Conservation (phyloP, 805 yeast genomes). For the Zygosaccharomyces gambellarensis region DNA sequence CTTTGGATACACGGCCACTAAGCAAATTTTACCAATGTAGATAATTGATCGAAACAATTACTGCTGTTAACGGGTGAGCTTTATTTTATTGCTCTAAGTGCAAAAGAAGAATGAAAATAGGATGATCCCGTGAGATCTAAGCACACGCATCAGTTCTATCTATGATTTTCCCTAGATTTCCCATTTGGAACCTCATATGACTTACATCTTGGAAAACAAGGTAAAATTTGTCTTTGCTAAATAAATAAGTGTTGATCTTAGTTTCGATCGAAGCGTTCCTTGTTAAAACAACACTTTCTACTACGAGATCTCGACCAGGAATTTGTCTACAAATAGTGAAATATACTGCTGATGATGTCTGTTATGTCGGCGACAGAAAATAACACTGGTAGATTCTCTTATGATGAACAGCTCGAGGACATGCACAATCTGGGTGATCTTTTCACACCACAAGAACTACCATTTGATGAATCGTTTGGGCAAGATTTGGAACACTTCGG, state of each 20-base stretch:
- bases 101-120: background rate
- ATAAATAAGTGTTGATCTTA: too few relatives aligned
- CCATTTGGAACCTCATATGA: background rate
- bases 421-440: conserved; percentile 1
- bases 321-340: too few relatives aligned
- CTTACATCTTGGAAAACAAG: background rate
- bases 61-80: too few relatives aligned
- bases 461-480: background rate
- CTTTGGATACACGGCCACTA: background rate
- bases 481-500: background rate
- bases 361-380: conserved; percentile 1
- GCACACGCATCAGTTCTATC: background rate
- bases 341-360: background rate
- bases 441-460: conserved; percentile 3
- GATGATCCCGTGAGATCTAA: background rate
- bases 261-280: too few relatives aligned
- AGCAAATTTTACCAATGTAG: background rate
- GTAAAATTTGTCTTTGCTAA: background rate
- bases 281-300: background rate
- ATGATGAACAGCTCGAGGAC: conserved; percentile 4
- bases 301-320: background rate
- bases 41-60: background rate
- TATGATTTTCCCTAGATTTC: background rate
- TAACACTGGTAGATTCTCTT: background rate
- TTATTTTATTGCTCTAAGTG: background rate